These are phyloP conservation scores for Aureobasidium sp. DNA, from an alignment of 2,329 filamentous ascomycete species.

Conservation along the genomic window DNA sequence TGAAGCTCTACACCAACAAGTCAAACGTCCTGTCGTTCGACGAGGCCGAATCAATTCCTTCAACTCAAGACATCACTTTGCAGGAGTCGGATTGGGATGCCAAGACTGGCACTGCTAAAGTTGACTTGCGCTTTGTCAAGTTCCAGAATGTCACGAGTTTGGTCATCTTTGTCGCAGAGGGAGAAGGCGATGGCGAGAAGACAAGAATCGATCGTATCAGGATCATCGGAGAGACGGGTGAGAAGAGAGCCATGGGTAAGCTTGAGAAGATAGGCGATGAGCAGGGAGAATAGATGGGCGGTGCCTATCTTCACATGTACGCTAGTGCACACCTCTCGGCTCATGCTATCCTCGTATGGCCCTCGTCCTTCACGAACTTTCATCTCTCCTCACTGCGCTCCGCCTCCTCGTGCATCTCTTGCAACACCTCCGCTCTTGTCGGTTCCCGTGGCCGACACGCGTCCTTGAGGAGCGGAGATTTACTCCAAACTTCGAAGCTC, in stretches of 20 bases:
- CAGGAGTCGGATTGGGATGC: constrained; percentile 64
- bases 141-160: constrained; percentile 89
- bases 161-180: constrained; percentile 81
- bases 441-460: not conserved
- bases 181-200: constrained; percentile 71
- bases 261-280: constrained; percentile 88
- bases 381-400: too few species aligned
- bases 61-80: constrained; percentile 73
- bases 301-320: not conserved
- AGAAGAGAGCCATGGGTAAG: constrained; percentile 90
- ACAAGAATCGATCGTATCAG: constrained; percentile 71
- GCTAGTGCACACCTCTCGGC: not conserved
- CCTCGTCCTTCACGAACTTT: not conserved
- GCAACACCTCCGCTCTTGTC: not conserved
- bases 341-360: not conserved
- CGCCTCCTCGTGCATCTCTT: not conserved
- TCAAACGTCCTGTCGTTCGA: constrained; percentile 89
- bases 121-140: constrained; percentile 79
- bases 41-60: constrained; percentile 78
- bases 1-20: constrained; percentile 82
- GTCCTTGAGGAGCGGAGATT: not conserved
- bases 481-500: not conserved
- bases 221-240: constrained; percentile 82
- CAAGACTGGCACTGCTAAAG: constrained; percentile 42
- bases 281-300: constrained; percentile 43